Conservation (phyloP, 2,329 filamentous ascomycete species). For the Trichoderma hamatum region DNA sequence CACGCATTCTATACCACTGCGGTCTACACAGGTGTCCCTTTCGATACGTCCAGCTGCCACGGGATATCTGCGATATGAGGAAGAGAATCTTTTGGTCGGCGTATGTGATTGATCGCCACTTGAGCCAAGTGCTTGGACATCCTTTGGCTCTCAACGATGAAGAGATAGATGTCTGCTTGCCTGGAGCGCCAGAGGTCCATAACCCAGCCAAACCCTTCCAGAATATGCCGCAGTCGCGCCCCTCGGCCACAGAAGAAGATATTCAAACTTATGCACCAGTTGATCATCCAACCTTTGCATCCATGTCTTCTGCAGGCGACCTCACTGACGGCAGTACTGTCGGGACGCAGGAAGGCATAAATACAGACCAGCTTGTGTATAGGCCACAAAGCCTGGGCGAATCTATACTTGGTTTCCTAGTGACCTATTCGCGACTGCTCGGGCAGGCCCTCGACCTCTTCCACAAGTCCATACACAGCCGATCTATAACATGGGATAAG, state of each 20-base stretch:
- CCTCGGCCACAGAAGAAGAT: neutral
- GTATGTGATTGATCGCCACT: slow-evolving; percentile 22
- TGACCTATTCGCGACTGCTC: slow-evolving; percentile 21
- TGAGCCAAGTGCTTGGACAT: slow-evolving; percentile 18
- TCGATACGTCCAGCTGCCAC: slow-evolving; percentile 18
- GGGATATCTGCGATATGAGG: slow-evolving; percentile 24
- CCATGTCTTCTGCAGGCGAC: slow-evolving; percentile 14
- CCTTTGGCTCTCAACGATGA: slow-evolving; percentile 20
- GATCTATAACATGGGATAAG: slow-evolving; percentile 24
- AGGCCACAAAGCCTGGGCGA: slow-evolving; percentile 14
- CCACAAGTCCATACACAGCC: slow-evolving; percentile 22
- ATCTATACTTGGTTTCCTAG: slow-evolving; percentile 17
- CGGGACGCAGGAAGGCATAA: slow-evolving; percentile 7
- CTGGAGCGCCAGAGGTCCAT: slow-evolving; percentile 14
- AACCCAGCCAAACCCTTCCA: slow-evolving; percentile 10
- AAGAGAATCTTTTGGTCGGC: slow-evolving; percentile 23
- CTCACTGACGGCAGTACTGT: slow-evolving; percentile 19
- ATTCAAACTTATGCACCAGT: slow-evolving; percentile 7
- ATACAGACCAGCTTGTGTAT: slow-evolving; percentile 16
- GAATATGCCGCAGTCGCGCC: neutral
- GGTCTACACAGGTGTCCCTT: slow-evolving; percentile 23
- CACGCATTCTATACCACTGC: slow-evolving; percentile 22
- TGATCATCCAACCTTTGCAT: slow-evolving; percentile 19
- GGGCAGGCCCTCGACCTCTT: slow-evolving; percentile 24
- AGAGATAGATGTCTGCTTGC: slow-evolving; percentile 19